Base-by-base conservation (phyloP, 2,329 filamentous ascomycete genomes). In the Bipolaris victoriae region DNA sequence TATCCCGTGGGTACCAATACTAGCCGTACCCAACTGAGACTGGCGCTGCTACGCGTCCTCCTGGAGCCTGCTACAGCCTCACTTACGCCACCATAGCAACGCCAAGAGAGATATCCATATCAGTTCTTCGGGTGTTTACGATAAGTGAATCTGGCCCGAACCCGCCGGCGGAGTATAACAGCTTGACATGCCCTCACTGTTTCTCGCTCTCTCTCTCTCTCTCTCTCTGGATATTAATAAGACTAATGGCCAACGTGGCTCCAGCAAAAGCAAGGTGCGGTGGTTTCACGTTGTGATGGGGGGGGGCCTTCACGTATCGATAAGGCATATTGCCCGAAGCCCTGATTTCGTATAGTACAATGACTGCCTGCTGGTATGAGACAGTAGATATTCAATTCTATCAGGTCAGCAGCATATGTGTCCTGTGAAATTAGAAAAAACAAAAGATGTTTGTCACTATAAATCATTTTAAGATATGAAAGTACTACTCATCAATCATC, bases 21-120 rank as follows among this genome's bases (percentile, higher is more conserved):
- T 36, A 45, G 48, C 39, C 24, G 51, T 52, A 60, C 33, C 47
- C 36, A 47, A 24, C 60, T 64, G 63, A 63, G 54, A 61, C 64
- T 51, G 61, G 60, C 55, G 43, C 39, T 59, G 57, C 55, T 52
- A 67, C 63, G 66, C 61, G 65, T 53, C 62, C 61, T 52, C 58
- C 59, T 64, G 66, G 61, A 64, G 65, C 62, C 66, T 68, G 58
- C 58, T 60, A 57, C 62, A 63, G 60, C 65, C 66, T 65, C 62
- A 60, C 46, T 40, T 51, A 44, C 61, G 62, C 65, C 62, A 63
- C 65, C 52, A 13, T 16, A 29, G 45, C 43, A 49, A 39, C 7
- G 61, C 61, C 61, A 60, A 62, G 56, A 51, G 29, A 49, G 41
- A 40, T 33, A 41, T 44, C 49, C 36, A 47, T 53, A 47, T 43